These are phyloP conservation scores for Volutella citrinella DNA, from an alignment of 2,329 filamentous ascomycete species.

Conservation along the genomic window DNA sequence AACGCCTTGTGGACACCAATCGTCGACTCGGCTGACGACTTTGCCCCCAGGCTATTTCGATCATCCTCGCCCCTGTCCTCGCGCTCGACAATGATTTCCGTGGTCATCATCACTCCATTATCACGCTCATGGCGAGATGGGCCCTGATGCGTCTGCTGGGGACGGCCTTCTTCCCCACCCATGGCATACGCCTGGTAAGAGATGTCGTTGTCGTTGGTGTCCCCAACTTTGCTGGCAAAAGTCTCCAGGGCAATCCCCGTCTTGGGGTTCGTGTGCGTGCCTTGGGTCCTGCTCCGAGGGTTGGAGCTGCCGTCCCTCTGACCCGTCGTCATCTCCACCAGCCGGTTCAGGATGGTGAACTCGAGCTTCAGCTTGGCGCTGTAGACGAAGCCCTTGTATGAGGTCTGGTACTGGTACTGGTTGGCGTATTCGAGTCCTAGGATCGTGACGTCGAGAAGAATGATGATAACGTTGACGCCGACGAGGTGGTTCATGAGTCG, in stretches of 20 bases:
- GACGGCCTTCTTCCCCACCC: slow-evolving; percentile 18
- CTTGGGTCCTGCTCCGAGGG: slow-evolving; percentile 14
- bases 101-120: slow-evolving; percentile 24
- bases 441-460: slow-evolving; percentile 43
- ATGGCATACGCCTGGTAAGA: slow-evolving; percentile 23
- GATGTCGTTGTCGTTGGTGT: slow-evolving; percentile 11
- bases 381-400: slow-evolving; percentile 37
- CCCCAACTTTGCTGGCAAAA: slow-evolving; percentile 11
- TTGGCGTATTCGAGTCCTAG: slow-evolving; percentile 35
- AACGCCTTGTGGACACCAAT: slow-evolving; percentile 9
- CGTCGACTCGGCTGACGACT: slow-evolving; percentile 15
- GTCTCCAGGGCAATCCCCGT: slow-evolving; percentile 19
- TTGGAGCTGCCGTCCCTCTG: slow-evolving; percentile 23
- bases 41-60: slow-evolving; percentile 13
- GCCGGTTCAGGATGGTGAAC: slow-evolving; percentile 37
- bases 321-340: slow-evolving; percentile 31
- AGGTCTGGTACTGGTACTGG: slow-evolving; percentile 34
- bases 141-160: not conserved
- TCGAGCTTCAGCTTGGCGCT: slow-evolving; percentile 39
- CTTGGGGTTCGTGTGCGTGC: slow-evolving; percentile 11
- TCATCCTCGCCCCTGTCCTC: slow-evolving; percentile 18
- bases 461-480: slow-evolving; percentile 43
- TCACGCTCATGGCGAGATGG: slow-evolving; percentile 8
- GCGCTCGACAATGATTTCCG: slow-evolving; percentile 19
- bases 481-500: slow-evolving; percentile 38